These are phyloP conservation scores for Liquidambar formosana DNA, from an alignment of 164 flowering plant species.

Conservation along the genomic window DNA sequence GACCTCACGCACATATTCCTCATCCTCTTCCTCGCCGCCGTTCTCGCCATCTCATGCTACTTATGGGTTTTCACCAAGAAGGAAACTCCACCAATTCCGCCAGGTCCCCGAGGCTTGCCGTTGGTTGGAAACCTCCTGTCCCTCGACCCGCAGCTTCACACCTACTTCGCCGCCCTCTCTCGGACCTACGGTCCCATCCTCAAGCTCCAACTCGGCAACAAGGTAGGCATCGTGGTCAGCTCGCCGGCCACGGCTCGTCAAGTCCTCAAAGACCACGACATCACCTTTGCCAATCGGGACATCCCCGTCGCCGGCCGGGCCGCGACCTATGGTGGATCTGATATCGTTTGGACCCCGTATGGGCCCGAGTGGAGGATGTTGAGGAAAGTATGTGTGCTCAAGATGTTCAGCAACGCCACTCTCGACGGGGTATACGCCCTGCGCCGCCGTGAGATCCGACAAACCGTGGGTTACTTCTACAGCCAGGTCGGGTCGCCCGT, in stretches of 20 bases:
- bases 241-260: slow-evolving; percentile 44
- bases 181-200: slow-evolving; percentile 42
- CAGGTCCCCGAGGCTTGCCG: slow-evolving; percentile 56
- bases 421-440: slow-evolving; percentile 38
- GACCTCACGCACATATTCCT: neutral
- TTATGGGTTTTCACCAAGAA: slow-evolving; percentile 3
- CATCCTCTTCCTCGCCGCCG: neutral
- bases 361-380: slow-evolving; percentile 14
- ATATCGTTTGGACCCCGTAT: slow-evolving; percentile 10
- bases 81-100: slow-evolving; percentile 35
- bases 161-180: slow-evolving; percentile 33
- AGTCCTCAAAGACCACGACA: slow-evolving; percentile 49
- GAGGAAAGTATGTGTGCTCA: slow-evolving; percentile 11
- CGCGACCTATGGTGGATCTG: slow-evolving; percentile 34
- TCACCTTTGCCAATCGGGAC: slow-evolving; percentile 46
- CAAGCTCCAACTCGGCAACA: slow-evolving; percentile 40
- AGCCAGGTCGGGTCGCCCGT: slow-evolving; percentile 27
- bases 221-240: slow-evolving; percentile 34
- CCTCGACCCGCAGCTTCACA: slow-evolving; percentile 46
- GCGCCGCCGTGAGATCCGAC: slow-evolving; percentile 36
- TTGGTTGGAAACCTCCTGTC: slow-evolving; percentile 49
- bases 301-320: slow-evolving; percentile 29
- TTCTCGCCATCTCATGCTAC: neutral
- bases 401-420: slow-evolving; percentile 17
- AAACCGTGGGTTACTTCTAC: slow-evolving; percentile 23